Base-by-base conservation (phyloP, 768 basidiomycete genomes). In the Mycena polygramma region DNA sequence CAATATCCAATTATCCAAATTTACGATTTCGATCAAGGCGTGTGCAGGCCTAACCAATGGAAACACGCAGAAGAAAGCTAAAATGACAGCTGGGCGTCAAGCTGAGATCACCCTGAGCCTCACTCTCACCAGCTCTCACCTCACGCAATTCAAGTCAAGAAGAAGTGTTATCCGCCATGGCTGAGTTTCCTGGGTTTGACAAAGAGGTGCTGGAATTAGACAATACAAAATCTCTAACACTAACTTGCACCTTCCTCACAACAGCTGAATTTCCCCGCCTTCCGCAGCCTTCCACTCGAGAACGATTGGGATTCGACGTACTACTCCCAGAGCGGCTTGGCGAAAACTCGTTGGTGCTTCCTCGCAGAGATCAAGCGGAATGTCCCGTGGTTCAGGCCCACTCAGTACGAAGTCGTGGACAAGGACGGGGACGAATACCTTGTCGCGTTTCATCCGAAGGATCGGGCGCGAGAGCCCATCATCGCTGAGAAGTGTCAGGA, bases 261-360 rank as follows among this genome's bases (percentile, higher is more conserved):
- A 15, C 35, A 74, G 78, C n/a, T 69, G 17, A 66, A 72, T 36
- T 81, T 80, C 58, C 80, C 80, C 0, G 52, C 63, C 7, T 79
- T 79, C 45, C 11, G 8, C 10, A 61, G 69, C n/a, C 74, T 81
- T 4, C 80, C 79, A 6, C 48, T 43, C 13, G 79, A 79, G 49
- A 41, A 75, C 46, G 72, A 69, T 35, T 49, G 74, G 43, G 69
- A 78, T 57, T 20, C 69, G 3, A 45, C n/a, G 2, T 57, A 65
- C 45, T 57, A 39, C 43, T 48, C 45, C 14, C 15, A 59, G 1
- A 41, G 64, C 26, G 69, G 75, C n/a, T 17, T 52, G 41, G 76
- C 76, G 7, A 66, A 46, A 41, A 70, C 66, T 45, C 81, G 79
- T 72, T 80, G 80, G 79, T 82, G 81, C 9, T 73, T 81, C 39